Conservation (phyloP, 2,329 filamentous ascomycete genomes). For the Cercospora nicotianae region DNA sequence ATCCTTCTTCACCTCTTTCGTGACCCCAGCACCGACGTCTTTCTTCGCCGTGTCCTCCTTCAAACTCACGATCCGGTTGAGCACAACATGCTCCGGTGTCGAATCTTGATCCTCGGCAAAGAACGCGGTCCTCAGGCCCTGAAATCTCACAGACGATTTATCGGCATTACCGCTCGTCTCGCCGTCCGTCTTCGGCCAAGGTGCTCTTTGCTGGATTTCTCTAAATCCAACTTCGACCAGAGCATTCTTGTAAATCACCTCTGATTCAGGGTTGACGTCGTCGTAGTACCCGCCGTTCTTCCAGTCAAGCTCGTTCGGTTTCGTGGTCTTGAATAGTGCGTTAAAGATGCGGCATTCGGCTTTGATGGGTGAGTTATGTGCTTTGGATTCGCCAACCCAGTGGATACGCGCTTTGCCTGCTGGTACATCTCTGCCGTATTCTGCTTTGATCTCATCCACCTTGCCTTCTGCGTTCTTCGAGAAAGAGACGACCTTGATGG, state of each 20-base stretch:
- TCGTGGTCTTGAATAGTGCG: slow-evolving; percentile 80
- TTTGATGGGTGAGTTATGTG: slow-evolving; percentile 58
- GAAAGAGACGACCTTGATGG: slow-evolving; percentile 68
- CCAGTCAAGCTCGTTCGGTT: slow-evolving; percentile 69
- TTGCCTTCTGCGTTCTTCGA: slow-evolving; percentile 66
- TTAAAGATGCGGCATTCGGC: slow-evolving; percentile 79
- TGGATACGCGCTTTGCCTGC: slow-evolving; percentile 65
- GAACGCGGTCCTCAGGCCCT: slow-evolving; percentile 85
- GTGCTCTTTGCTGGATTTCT: slow-evolving; percentile 69
- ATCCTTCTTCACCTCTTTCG: slow-evolving; percentile 4
- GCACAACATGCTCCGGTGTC: slow-evolving; percentile 70
- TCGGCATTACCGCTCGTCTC: slow-evolving; percentile 59
- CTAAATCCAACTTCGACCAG: slow-evolving; percentile 81
- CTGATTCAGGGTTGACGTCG: slow-evolving; percentile 80
- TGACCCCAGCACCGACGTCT: slow-evolving; percentile 5
- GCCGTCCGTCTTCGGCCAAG: slow-evolving; percentile 78
- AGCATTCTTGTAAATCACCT: slow-evolving; percentile 74
- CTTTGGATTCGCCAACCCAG: slow-evolving; percentile 75
- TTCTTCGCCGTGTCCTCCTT: slow-evolving; percentile 81
- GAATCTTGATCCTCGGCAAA: slow-evolving; percentile 70
- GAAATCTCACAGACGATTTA: slow-evolving; percentile 80
- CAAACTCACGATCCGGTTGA: slow-evolving; percentile 89
- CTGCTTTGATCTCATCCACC: slow-evolving; percentile 66
- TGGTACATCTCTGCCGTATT: slow-evolving; percentile 64
- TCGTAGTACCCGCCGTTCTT: slow-evolving; percentile 76